Percentiles rank a stretch among this genome's conserved stretches.
Conservation (phyloP, 1,139 yeast genomes). For the Geotrichum candidum region DNA sequence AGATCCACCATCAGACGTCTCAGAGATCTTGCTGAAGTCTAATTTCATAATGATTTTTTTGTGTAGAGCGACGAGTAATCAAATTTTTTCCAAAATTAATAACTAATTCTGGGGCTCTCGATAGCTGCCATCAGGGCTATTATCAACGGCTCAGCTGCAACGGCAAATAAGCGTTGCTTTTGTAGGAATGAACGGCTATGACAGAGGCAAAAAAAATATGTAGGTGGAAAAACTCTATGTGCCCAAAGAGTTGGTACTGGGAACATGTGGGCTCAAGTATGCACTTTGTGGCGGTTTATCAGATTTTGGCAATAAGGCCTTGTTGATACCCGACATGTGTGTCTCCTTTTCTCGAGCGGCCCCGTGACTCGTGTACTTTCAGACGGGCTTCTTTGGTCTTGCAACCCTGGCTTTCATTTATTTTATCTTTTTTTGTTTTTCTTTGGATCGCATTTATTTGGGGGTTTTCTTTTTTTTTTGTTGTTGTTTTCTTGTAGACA, state of each 20-base stretch:
- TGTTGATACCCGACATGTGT: no score
- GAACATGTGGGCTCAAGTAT: no score
- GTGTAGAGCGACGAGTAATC: slow-evolving; percentile 15
- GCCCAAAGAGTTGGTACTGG: no score
- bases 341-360: no score
- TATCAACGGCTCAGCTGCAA: neutral
- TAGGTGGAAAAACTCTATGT: neutral
- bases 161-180: neutral
- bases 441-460: no score
- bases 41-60: slow-evolving; percentile 33
- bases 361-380: no score
- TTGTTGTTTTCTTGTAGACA: neutral
- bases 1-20: slow-evolving; percentile 99
- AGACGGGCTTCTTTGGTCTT: no score
- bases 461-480: neutral
- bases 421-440: neutral
- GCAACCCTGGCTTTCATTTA: neutral
- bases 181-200: neutral
- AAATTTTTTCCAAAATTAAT: neutral
- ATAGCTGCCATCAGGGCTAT: neutral
- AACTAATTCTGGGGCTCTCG: neutral
- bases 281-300: no score
- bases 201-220: neutral
- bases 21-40: slow-evolving; percentile 99
- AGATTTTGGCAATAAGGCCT: no score